Conservation (phyloP, 257 asterid species). For the Catharanthus roseus region DNA sequence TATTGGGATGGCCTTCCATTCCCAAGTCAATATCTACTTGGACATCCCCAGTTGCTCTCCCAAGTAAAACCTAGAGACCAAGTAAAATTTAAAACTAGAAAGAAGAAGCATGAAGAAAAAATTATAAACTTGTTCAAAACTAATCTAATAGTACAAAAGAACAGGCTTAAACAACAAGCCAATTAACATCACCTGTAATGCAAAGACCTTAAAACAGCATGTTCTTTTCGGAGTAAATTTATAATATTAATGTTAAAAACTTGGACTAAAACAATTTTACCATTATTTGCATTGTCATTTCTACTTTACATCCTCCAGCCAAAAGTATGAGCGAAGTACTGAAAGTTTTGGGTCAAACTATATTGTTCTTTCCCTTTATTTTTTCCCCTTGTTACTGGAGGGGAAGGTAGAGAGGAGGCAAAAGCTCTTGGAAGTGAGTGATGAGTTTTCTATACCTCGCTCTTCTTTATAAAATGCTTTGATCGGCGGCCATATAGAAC, state of each 20-base stretch:
- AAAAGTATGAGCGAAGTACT: not conserved
- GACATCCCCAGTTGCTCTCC: conserved; percentile 55
- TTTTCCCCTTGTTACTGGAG: no score
- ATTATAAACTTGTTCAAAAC: not conserved
- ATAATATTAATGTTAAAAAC: no score
- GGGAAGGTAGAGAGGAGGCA: not conserved
- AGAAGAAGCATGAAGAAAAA: conserved; percentile 17
- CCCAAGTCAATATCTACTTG: conserved; percentile 81
- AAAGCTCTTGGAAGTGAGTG: not conserved
- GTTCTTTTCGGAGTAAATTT: not conserved
- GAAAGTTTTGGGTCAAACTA: no score
- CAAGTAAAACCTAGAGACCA: conserved; percentile 60
- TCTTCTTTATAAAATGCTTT: conserved; percentile 55
- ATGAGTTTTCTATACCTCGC: conserved; percentile 45
- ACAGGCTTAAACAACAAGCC: not conserved
- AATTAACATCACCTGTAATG: not conserved
- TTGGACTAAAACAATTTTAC: no score
- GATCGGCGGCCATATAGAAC: conserved; percentile 49
- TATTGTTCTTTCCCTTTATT: not conserved
- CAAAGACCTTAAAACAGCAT: not conserved
- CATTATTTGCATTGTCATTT: not conserved
- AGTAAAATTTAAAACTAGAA: conserved; percentile 13
- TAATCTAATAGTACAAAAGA: not conserved
- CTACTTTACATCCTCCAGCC: not conserved
- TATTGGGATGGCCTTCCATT: conserved; percentile 47